Evolutionary conservation across 2,329 filamentous ascomycete genomes (phyloP).

Genomic region (Arthroderma uncinatum): DNA sequence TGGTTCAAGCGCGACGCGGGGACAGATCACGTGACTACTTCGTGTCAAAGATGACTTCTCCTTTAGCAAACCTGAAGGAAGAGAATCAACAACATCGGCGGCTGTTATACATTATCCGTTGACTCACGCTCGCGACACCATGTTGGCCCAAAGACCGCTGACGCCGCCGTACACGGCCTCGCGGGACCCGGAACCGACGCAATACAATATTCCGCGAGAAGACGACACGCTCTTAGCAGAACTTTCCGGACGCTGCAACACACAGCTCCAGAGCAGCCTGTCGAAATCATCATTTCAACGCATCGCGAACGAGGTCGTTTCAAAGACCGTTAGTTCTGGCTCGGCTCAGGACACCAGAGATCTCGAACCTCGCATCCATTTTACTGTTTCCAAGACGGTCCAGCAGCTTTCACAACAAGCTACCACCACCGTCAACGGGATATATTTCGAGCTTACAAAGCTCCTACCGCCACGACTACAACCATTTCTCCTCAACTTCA

Average conservation of each 20-base stretch:
- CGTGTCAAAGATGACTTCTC: background rate
- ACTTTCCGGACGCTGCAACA: conserved; percentile 1
- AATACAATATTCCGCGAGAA: background rate
- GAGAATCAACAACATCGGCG: background rate
- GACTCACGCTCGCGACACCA: background rate
- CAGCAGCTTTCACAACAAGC: conserved; percentile 1
- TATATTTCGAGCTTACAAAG: conserved; percentile 3
- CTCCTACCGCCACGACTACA: background rate
- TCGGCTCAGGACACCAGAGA: background rate
- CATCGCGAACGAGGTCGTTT: background rate
- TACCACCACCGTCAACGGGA: background rate
- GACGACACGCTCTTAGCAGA: conserved; percentile 1
- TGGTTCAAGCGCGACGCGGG: conserved; percentile 1
- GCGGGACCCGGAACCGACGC: conserved; percentile 2
- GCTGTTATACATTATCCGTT: background rate
- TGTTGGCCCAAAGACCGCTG: background rate
- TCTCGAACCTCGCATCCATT: conserved; percentile 1
- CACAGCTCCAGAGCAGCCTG: background rate
- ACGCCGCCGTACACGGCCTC: conserved; percentile 3
- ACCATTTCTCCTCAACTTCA: conserved; percentile 1
- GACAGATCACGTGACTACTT: background rate
- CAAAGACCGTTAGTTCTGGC: background rate
- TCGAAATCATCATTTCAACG: background rate
- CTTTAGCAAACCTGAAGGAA: background rate
- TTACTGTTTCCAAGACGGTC: background rate